A percentile compares a stretch with the other conserved stretches of the same genome.
These are phyloP conservation scores for Mucuna pruriens DNA, from an alignment of 306 rosid genomes.

Conservation along the genomic window DNA sequence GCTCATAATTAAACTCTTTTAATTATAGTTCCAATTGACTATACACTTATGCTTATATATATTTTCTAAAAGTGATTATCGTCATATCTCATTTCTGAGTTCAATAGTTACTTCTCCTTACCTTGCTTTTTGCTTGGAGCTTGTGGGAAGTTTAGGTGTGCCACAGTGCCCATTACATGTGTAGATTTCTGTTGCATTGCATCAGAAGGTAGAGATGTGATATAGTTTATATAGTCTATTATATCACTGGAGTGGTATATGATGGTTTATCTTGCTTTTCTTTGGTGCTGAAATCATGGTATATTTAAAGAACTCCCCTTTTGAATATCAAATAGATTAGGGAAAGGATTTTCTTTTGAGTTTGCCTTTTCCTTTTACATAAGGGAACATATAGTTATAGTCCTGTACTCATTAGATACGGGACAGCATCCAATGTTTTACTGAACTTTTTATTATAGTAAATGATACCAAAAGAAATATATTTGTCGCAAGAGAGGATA, in stretches of 20 bases:
- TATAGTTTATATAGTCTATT: no score
- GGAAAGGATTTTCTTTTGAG: no score
- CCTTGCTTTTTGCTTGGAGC: background rate
- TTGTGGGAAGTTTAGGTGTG: background rate
- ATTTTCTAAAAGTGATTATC: background rate
- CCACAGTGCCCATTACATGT: background rate
- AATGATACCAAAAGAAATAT: slow-evolving; percentile 9
- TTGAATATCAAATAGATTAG: no score
- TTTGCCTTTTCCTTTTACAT: background rate
- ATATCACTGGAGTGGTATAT: no score
- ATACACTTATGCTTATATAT: background rate
- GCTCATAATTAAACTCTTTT: no score
- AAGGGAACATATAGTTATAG: background rate
- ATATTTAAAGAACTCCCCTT: no score
- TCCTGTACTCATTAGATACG: slow-evolving; percentile 11
- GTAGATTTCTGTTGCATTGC: background rate
- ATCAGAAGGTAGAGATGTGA: background rate
- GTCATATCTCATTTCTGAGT: background rate
- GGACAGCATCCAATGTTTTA: background rate
- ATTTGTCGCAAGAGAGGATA: slow-evolving; percentile 5
- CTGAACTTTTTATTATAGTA: background rate
- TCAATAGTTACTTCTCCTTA: background rate
- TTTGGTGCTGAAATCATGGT: no score
- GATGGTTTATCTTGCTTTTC: no score
- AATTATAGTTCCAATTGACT: no score